Evolutionary conservation across 768 basidiomycete species (phyloP).

Genomic region (Chiua virens): DNA sequence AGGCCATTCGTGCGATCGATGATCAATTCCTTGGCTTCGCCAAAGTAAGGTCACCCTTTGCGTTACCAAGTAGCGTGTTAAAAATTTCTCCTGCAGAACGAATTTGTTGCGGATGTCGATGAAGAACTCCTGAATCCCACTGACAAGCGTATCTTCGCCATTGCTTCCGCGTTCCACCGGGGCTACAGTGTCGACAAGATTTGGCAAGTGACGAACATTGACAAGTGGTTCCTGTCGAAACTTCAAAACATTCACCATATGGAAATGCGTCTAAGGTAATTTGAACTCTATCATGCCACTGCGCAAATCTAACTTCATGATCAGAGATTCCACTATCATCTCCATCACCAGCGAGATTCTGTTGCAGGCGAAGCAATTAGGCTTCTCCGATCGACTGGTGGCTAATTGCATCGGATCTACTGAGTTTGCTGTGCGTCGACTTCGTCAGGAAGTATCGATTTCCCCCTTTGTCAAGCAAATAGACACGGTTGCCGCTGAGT

Average conservation of each 20-base stretch:
- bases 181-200: conserved; percentile 96
- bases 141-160: conserved; percentile 96
- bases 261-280: conserved; percentile 76
- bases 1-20: conserved; percentile 95
- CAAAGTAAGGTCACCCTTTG: conserved; percentile 48
- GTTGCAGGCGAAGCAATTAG: conserved; percentile 86
- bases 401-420: conserved; percentile 83
- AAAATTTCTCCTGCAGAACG: conserved; percentile 55
- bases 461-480: conserved; percentile 97
- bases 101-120: conserved; percentile 87
- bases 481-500: conserved; percentile 98
- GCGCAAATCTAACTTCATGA: conserved; percentile 1
- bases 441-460: conserved; percentile 82
- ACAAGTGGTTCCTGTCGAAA: conserved; percentile 96
- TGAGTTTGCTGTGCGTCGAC: conserved; percentile 87
- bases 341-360: conserved; percentile 63
- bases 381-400: conserved; percentile 93
- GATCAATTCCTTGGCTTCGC: conserved; percentile 93
- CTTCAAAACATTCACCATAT: conserved; percentile 81
- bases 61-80: neutral
- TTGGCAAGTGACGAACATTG: conserved; percentile 97
- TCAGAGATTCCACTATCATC: conserved; percentile 62
- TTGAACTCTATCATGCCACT: neutral
- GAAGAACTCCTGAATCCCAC: conserved; percentile 93
- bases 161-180: conserved; percentile 88